These are phyloP conservation scores for Penicillium psychrofluorescens DNA, from an alignment of 495 filamentous ascomycete species.

Conservation along the genomic window DNA sequence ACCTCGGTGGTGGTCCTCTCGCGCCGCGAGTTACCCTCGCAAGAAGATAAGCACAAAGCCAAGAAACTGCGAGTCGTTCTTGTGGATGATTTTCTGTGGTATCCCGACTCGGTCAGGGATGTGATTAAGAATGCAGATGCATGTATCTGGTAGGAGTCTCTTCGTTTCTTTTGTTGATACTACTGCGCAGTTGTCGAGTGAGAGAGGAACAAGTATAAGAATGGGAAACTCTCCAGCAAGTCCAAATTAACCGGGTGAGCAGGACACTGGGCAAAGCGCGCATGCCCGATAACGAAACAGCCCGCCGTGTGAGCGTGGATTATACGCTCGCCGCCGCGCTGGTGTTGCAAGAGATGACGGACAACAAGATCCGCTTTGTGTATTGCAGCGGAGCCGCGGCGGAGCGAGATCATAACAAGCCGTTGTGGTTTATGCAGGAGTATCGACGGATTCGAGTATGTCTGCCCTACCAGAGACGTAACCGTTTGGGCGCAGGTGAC, in stretches of 20 bases:
- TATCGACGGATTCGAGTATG: constrained; percentile 38
- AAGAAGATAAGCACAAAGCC: background rate
- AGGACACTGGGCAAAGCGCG: constrained; percentile 6
- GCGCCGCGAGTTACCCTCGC: constrained; percentile 27
- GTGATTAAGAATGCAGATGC: constrained; percentile 42
- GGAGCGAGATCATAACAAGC: constrained; percentile 39
- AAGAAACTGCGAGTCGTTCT: constrained; percentile 36
- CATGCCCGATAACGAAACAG: constrained; percentile 9
- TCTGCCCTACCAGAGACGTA: background rate
- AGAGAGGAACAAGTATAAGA: too few species aligned
- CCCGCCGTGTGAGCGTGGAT: constrained; percentile 31
- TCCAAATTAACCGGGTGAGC: background rate
- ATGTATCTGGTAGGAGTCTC: constrained; percentile 41
- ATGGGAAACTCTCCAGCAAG: too few species aligned
- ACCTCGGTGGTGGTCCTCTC: constrained; percentile 43
- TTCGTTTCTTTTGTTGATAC: too few species aligned
- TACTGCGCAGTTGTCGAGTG: too few species aligned
- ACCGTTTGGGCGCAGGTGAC: background rate
- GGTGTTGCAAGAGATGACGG: constrained; percentile 22
- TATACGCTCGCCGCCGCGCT: constrained; percentile 35
- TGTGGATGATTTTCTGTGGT: constrained; percentile 38
- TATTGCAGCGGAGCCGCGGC: constrained; percentile 41
- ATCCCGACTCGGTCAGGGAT: constrained; percentile 26
- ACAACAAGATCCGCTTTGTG: constrained; percentile 41
- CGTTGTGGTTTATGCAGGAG: constrained; percentile 32